Evolutionary conservation across 495 filamentous ascomycete genomes (phyloP).

Genomic region (Trichoderma orchidacearum): DNA sequence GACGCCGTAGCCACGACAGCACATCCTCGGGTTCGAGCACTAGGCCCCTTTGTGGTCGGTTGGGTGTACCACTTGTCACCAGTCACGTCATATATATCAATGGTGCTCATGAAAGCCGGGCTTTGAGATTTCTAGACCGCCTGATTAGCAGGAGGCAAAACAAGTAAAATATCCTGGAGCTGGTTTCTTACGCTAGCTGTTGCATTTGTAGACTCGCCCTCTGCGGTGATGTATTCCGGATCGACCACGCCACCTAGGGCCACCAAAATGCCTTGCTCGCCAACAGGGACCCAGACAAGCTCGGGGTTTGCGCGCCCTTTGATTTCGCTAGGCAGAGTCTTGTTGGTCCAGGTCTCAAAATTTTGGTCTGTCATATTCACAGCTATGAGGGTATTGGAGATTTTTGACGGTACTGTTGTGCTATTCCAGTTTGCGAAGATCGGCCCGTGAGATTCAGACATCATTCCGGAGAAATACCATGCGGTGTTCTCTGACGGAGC

Average conservation of each 20-base stretch:
- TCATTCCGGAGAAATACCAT: slow-evolving; percentile 59
- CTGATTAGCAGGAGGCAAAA: slow-evolving; percentile 3
- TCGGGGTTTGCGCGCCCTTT: slow-evolving; percentile 47
- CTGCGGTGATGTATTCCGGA: slow-evolving; percentile 22
- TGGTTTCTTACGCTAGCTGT: slow-evolving; percentile 27
- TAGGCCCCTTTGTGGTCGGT: slow-evolving; percentile 42
- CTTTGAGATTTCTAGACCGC: slow-evolving; percentile 25
- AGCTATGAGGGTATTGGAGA: slow-evolving; percentile 40
- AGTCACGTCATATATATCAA: slow-evolving; percentile 58
- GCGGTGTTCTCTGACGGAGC: slow-evolving; percentile 59
- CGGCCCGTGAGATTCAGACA: slow-evolving; percentile 26
- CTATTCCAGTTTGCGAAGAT: slow-evolving; percentile 27
- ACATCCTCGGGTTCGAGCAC: slow-evolving; percentile 40
- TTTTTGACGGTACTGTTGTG: not conserved
- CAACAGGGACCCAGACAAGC: slow-evolving; percentile 57
- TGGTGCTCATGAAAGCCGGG: slow-evolving; percentile 46
- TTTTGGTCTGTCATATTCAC: slow-evolving; percentile 43
- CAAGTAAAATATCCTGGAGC: too few relatives aligned
- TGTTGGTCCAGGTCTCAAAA: slow-evolving; percentile 39
- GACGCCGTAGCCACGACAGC: slow-evolving; percentile 47
- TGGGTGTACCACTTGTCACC: slow-evolving; percentile 47
- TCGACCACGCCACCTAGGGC: slow-evolving; percentile 53
- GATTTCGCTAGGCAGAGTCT: slow-evolving; percentile 35
- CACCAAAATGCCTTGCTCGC: slow-evolving; percentile 46
- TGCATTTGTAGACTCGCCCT: slow-evolving; percentile 17